Base-by-base conservation (phyloP, 2,329 filamentous ascomycete species). In the Dactylella cylindrospora region DNA sequence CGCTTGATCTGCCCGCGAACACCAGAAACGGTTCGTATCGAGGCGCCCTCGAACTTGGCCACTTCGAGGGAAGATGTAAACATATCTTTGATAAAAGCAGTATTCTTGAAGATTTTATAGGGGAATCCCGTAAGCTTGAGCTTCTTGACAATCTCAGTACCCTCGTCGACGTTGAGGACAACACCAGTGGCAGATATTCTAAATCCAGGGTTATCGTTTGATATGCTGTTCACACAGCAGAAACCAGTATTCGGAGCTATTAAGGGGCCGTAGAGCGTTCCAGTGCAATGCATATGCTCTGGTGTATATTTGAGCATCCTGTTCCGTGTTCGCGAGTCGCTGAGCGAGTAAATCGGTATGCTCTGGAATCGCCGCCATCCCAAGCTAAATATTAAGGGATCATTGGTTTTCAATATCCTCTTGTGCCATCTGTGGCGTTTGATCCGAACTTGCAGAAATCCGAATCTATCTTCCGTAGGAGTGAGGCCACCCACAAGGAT, bases 31-130 rank as follows among this genome's bases (percentile, higher is more conserved):
- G 94, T 98, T 71, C 90, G 89, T 75, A 98, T 91, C 52, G 88
- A 84, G 7, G 93, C 93, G 55, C 93, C 93, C 76, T 98, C 93
- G 70, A 98, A 98, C 72, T 97, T 98, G 70, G 93, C 91, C 66
- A 98, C 93, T 72, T 98, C 93, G 33, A 98, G 83, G 0, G 89
- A 80, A 0, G 86, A 85, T 71, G 83, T 90, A 79, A 98, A 98
- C 93, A 98, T 98, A 75, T 95, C 89, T 74, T 93, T 94, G 76
- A 98, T 90, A 72, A 98, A 98, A 31, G 93, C 90, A 0, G 93
- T 98, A 77, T 98, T 98, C 75, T 95, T 95, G 82, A 94, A 97
- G 74, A 97, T 94, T 76, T 97, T 97, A 80, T 93, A 94, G 1
- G 93, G 90, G 40, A 83, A 80, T 61, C 93, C 93, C 0, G 90